These are phyloP conservation scores for Talaromyces adpressus DNA, from an alignment of 495 filamentous ascomycete species.

Conservation along the genomic window DNA sequence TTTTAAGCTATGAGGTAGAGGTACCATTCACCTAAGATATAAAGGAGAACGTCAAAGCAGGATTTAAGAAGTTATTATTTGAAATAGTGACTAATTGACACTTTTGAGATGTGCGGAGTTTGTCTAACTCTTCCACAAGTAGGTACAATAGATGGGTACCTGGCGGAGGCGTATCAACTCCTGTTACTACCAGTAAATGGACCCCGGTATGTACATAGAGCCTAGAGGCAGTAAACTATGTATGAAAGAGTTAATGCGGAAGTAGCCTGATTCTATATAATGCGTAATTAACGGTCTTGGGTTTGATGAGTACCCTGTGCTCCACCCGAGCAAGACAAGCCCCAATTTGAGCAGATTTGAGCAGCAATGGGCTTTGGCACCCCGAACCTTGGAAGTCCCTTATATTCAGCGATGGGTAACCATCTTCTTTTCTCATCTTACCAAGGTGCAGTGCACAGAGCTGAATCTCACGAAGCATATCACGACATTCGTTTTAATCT, in stretches of 20 bases:
- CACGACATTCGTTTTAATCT: background rate
- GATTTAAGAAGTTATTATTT: too few species aligned
- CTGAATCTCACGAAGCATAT: too few species aligned
- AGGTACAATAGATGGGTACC: too few species aligned
- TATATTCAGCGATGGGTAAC: too few species aligned
- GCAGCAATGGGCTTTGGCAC: background rate
- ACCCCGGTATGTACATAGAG: background rate
- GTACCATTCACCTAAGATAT: too few species aligned
- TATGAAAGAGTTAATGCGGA: too few species aligned
- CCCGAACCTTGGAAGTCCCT: too few species aligned
- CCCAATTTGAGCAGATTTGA: constrained; percentile 1
- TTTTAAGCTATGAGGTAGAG: background rate
- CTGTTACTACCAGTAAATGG: background rate
- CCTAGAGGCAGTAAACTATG: background rate
- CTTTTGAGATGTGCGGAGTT: too few species aligned
- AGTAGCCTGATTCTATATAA: background rate
- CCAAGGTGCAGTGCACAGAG: background rate
- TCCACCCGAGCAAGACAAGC: background rate
- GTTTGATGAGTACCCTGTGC: background rate
- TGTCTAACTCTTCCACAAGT: too few species aligned
- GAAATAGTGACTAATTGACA: too few species aligned
- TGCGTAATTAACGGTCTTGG: background rate
- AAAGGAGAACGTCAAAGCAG: too few species aligned
- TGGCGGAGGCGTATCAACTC: background rate
- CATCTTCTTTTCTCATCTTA: too few species aligned